Conservation (phyloP, 164 flowering plant genomes). For the Liquidambar formosana region DNA sequence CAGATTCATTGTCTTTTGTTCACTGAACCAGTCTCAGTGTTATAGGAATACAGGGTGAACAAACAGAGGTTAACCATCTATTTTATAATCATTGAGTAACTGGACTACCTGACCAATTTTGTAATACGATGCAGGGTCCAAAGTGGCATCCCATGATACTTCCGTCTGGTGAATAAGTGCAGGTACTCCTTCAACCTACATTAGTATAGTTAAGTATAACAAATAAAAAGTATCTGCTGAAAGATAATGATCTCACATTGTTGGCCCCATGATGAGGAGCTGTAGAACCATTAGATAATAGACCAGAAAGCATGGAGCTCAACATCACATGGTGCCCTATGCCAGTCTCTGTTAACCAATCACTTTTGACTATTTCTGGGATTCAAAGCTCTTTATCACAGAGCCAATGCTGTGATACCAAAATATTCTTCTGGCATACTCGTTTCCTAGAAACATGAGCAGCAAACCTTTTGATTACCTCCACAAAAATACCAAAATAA, state of each 20-base stretch:
- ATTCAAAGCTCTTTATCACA: not conserved
- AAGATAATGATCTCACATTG: not conserved
- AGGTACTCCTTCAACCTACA: conserved; percentile 93
- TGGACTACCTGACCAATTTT: conserved; percentile 85
- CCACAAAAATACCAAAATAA: conserved; percentile 90
- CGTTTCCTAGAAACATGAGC: not conserved
- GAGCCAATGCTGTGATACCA: not conserved
- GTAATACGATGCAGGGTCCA: conserved; percentile 67
- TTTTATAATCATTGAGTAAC: not conserved
- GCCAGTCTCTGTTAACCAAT: not conserved
- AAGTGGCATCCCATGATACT: conserved; percentile 92
- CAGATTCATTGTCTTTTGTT: not conserved
- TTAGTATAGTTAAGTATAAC: conserved; percentile 1
- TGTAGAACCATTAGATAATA: not conserved
- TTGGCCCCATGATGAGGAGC: not conserved
- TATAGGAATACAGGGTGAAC: not conserved
- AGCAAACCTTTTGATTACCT: conserved; percentile 43
- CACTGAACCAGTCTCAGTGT: not conserved
- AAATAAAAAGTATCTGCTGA: not conserved
- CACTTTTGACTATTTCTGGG: not conserved
- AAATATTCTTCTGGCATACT: not conserved
- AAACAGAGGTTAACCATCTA: not conserved
- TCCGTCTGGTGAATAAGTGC: conserved; percentile 92
- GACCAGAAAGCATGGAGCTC: not conserved
- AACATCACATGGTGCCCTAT: not conserved